Percentiles rank a stretch among this genome's conserved stretches.
These are phyloP conservation scores for Penicillium oxalicum DNA, from an alignment of 2,329 filamentous ascomycete species.

Conservation along the genomic window DNA sequence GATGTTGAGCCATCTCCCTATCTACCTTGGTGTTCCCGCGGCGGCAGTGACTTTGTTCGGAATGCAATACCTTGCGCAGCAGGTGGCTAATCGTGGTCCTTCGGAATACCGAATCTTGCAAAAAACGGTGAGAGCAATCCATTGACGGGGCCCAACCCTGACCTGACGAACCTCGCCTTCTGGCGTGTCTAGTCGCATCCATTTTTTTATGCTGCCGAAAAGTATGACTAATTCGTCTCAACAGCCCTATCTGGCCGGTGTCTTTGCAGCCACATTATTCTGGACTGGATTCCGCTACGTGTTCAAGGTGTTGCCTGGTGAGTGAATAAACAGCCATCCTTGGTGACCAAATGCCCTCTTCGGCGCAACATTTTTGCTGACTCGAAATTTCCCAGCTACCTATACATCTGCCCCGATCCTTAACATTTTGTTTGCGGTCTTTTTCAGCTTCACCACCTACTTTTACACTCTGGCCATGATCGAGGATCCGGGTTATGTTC, in stretches of 20 bases:
- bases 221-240: constrained; percentile 4
- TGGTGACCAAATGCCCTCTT: too few relatives aligned
- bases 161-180: too few relatives aligned
- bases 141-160: too few relatives aligned
- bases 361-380: background rate
- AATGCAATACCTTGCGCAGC: constrained; percentile 71
- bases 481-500: constrained; percentile 86
- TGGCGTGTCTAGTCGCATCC: too few relatives aligned
- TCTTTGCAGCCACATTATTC: constrained; percentile 83
- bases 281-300: constrained; percentile 73
- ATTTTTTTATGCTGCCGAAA: too few relatives aligned
- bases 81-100: constrained; percentile 74
- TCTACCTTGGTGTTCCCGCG: constrained; percentile 71
- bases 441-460: constrained; percentile 64
- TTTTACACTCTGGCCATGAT: constrained; percentile 85
- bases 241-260: constrained; percentile 84
- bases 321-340: constrained; percentile 19
- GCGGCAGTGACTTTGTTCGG: constrained; percentile 57
- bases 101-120: constrained; percentile 85
- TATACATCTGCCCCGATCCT: constrained; percentile 62
- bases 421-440: constrained; percentile 67
- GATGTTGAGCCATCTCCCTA: constrained; percentile 65
- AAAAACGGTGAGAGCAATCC: constrained; percentile 61
- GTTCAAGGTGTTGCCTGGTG: constrained; percentile 65
- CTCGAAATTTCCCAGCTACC: constrained; percentile 46